Percentiles rank a stretch among this genome's conserved stretches.
Conservation (phyloP, 2,329 filamentous ascomycete species). For the Pseudopithomyces maydicus region DNA sequence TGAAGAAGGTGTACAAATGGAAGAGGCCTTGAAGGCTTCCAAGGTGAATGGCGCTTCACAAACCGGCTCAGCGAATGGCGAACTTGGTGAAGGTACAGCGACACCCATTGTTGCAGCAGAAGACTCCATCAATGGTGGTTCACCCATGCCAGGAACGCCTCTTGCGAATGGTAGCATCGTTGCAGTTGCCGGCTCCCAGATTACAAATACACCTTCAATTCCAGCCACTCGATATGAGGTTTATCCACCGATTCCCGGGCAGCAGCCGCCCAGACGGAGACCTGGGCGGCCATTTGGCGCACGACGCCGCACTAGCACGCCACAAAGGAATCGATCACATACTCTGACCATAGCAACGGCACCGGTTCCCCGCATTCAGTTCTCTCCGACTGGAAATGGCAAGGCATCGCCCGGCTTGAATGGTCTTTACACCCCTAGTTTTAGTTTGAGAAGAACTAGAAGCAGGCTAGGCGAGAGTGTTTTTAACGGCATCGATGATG, state of each 20-base stretch:
- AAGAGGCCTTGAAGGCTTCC: slow-evolving; percentile 21
- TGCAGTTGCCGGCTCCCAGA: slow-evolving; percentile 36
- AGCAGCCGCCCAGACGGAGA: slow-evolving; percentile 40
- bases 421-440: slow-evolving; percentile 37
- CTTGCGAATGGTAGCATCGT: slow-evolving; percentile 37
- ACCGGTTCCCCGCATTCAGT: slow-evolving; percentile 36
- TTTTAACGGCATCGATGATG: slow-evolving; percentile 34
- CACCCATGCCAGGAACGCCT: slow-evolving; percentile 38
- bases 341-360: slow-evolving; percentile 38
- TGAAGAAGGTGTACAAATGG: slow-evolving; percentile 52
- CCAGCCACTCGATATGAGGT: slow-evolving; percentile 77
- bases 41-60: slow-evolving; percentile 27
- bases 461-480: slow-evolving; percentile 51
- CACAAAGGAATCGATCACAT: slow-evolving; percentile 33
- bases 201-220: slow-evolving; percentile 53
- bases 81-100: slow-evolving; percentile 15
- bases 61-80: slow-evolving; percentile 15
- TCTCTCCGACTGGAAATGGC: slow-evolving; percentile 34
- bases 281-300: slow-evolving; percentile 45
- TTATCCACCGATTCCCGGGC: slow-evolving; percentile 70
- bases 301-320: slow-evolving; percentile 43
- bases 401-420: slow-evolving; percentile 38
- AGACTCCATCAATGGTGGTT: slow-evolving; percentile 36
- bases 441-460: slow-evolving; percentile 45
- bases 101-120: slow-evolving; percentile 31